phyloP scores from a whole-genome alignment of 2,329 filamentous ascomycete genomes.

The Mycosphaerella arachidis region DNA sequence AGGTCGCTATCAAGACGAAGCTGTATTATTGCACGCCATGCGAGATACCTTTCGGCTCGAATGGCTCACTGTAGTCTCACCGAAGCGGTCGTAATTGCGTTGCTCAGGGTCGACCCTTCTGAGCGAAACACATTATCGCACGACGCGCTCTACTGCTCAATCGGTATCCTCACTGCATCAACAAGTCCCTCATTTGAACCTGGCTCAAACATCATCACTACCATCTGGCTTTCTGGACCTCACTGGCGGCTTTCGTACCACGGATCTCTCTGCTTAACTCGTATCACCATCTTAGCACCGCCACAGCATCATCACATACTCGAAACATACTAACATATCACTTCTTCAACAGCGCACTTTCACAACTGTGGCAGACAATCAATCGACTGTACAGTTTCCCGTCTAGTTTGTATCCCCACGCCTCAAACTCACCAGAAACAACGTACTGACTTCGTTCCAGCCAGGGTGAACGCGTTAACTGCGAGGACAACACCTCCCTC shows the following conservation, averaged over 20 bases:
- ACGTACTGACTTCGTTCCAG: conserved; percentile 55
- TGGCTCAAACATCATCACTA: background rate
- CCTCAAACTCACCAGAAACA: conserved; percentile 31
- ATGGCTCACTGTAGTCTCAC: too few species aligned
- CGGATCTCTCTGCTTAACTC: background rate
- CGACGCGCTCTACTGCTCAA: background rate
- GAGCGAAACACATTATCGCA: background rate
- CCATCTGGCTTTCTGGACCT: background rate
- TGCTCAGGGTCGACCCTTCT: background rate
- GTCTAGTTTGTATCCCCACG: conserved; percentile 7
- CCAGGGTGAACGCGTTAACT: conserved; percentile 97
- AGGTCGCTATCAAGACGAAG: too few species aligned
- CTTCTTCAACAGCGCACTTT: conserved; percentile 54
- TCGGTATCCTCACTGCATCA: background rate
- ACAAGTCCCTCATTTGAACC: background rate
- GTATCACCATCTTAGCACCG: background rate
- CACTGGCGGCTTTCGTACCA: background rate
- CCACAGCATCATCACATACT: conserved; percentile 1
- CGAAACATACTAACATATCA: conserved; percentile 4
- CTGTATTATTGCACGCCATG: too few species aligned
- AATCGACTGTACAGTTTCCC: conserved; percentile 75
- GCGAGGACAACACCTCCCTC: conserved; percentile 95
- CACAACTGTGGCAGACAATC: conserved; percentile 71
- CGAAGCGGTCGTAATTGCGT: background rate
- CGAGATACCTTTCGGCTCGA: too few species aligned